These are phyloP conservation scores for Ascochyta rabiei DNA, from an alignment of 2,329 filamentous ascomycete species.

Conservation along the genomic window DNA sequence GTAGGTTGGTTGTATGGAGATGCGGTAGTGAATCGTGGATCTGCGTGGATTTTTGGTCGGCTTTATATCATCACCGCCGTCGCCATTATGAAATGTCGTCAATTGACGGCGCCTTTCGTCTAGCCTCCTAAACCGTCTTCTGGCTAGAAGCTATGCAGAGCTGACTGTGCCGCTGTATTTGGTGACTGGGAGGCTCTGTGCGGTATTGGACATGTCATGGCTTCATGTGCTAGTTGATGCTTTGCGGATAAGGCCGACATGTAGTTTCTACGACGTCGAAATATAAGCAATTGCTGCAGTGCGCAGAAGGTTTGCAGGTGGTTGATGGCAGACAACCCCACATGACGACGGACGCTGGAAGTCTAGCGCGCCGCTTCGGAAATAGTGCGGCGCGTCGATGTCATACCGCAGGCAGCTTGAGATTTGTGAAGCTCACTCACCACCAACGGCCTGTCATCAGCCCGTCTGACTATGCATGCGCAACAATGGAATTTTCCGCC, in stretches of 20 bases:
- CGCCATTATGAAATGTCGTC: not conserved
- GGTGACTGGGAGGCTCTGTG: not conserved
- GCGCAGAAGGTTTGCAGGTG: not conserved
- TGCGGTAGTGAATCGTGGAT: not conserved
- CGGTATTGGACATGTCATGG: not conserved
- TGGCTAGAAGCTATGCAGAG: not conserved
- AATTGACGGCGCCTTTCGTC: not conserved
- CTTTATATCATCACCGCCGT: not conserved
- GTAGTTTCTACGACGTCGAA: not conserved
- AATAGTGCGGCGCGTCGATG: conserved; percentile 13
- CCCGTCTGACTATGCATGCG: conserved; percentile 4
- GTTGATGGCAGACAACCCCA: not conserved
- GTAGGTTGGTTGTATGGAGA: not conserved
- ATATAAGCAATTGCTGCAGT: not conserved
- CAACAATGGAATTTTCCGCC: conserved; percentile 37
- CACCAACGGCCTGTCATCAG: not conserved
- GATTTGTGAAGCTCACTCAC: not conserved
- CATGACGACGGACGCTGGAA: not conserved
- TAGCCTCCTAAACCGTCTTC: not conserved
- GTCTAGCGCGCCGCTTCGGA: not conserved
- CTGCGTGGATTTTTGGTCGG: not conserved
- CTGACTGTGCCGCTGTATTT: not conserved
- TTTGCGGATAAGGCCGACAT: not conserved
- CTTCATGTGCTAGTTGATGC: no score
- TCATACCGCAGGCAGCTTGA: conserved; percentile 10